Conservation (phyloP, 2,329 filamentous ascomycete species). For the Clonostachys rosea region DNA sequence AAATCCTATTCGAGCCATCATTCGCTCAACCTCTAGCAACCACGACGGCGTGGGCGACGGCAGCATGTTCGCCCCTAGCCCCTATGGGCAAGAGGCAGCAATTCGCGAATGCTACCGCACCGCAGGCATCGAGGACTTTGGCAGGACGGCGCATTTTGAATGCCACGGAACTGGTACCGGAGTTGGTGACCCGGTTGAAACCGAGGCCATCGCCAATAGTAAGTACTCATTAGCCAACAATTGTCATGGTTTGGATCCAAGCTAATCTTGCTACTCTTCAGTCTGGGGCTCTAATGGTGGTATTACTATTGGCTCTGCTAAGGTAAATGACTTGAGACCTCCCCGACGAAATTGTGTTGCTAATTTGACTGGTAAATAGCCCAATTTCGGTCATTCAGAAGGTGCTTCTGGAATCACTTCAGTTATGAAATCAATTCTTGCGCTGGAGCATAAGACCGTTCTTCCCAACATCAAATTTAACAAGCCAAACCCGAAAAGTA, state of each 20-base stretch:
- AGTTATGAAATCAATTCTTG: constrained; percentile 33
- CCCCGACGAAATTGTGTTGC: too few relatives aligned
- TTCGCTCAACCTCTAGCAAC: constrained; percentile 22
- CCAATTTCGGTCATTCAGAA: constrained; percentile 35
- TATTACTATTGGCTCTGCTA: constrained; percentile 19
- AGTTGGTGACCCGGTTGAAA: constrained; percentile 35
- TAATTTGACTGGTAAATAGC: constrained; percentile 4
- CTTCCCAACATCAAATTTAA: constrained; percentile 34
- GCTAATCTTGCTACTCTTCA: background rate
- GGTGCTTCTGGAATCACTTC: constrained; percentile 33
- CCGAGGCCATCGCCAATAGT: constrained; percentile 18
- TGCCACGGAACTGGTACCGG: constrained; percentile 40
- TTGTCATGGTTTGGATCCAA: too few relatives aligned
- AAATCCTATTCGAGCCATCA: constrained; percentile 28
- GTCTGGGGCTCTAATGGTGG: constrained; percentile 17
- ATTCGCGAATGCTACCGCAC: constrained; percentile 28
- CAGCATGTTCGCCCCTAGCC: constrained; percentile 24
- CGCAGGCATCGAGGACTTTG: constrained; percentile 16
- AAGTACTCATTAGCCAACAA: too few relatives aligned
- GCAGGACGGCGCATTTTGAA: constrained; percentile 34
- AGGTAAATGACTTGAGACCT: constrained; percentile 13
- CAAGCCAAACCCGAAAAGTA: constrained; percentile 21
- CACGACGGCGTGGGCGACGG: constrained; percentile 23
- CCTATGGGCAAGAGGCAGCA: constrained; percentile 24
- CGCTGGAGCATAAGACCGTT: constrained; percentile 32